A percentile compares a stretch with the other conserved stretches of the same genome.
phyloP scores from a whole-genome alignment of 176 grass and related monocot species.

The sorghum (Sorghum bicolor) region DNA sequence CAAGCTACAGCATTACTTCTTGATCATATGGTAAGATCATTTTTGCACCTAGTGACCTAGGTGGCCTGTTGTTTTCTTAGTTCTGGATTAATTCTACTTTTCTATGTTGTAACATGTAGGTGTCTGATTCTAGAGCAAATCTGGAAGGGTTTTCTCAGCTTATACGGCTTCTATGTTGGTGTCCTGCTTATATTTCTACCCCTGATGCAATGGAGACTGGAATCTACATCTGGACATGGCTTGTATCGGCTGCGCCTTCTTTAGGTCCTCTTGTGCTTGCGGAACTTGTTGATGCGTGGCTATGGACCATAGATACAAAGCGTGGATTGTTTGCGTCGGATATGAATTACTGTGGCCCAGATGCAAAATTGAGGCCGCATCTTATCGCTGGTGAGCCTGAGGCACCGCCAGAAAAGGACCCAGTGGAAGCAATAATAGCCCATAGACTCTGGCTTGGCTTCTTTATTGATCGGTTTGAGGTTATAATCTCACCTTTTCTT shows the following conservation, averaged over 20 bases:
- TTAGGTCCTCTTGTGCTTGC: conserved; percentile 89
- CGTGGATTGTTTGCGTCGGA: conserved; percentile 94
- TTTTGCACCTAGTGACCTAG: conserved; percentile 24
- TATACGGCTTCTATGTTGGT: conserved; percentile 95
- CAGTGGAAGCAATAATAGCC: conserved; percentile 90
- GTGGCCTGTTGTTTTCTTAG: not conserved
- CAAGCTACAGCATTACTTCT: conserved; percentile 97
- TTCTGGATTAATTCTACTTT: conserved; percentile 30
- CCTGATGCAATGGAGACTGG: conserved; percentile 98
- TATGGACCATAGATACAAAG: conserved; percentile 99
- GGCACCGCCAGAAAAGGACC: conserved; percentile 78
- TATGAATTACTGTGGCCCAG: conserved; percentile 91
- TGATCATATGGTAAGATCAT: conserved; percentile 73
- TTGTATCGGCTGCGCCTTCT: conserved; percentile 90
- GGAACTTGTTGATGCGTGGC: conserved; percentile 98
- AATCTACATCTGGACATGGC: conserved; percentile 99
- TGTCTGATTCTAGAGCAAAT: conserved; percentile 70
- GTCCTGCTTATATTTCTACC: conserved; percentile 97
- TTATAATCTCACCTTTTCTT: conserved; percentile 46
- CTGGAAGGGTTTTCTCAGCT: conserved; percentile 96
- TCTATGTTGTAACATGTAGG: conserved; percentile 38
- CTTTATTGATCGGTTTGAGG: conserved; percentile 98
- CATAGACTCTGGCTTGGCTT: conserved; percentile 98
- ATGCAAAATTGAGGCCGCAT: conserved; percentile 96
- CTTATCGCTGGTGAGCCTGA: conserved; percentile 94